phyloP scores from a whole-genome alignment of 1,284 basidiomycete species.

The Boletus semigastroideus region DNA sequence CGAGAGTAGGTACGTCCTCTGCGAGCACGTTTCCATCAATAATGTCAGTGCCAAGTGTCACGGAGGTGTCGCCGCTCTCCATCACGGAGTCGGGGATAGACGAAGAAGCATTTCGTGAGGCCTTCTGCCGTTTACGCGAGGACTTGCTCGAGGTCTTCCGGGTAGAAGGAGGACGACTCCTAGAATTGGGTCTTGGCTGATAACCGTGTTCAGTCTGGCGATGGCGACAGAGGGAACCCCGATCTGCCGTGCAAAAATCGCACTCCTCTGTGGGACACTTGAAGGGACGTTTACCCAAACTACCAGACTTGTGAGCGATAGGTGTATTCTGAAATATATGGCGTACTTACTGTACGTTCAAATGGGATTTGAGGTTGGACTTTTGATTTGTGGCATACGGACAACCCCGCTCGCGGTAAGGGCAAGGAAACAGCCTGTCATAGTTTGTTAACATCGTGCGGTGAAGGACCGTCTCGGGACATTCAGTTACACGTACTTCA shows the following conservation, averaged over 20 bases:
- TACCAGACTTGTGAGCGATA: conserved; percentile 6
- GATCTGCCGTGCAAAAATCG: conserved; percentile 23
- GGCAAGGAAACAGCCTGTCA: conserved; percentile 29
- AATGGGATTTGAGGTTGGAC: conserved; percentile 33
- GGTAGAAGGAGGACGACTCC: not conserved
- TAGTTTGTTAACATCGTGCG: conserved; percentile 4
- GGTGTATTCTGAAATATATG: not conserved
- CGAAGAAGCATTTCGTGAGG: not conserved
- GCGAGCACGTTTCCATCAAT: too few species aligned
- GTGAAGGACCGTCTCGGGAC: not conserved
- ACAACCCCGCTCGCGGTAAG: conserved; percentile 19
- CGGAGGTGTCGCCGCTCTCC: not conserved
- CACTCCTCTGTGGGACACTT: conserved; percentile 27
- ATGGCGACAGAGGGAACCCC: conserved; percentile 21
- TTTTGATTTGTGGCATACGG: conserved; percentile 25
- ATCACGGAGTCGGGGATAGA: not conserved
- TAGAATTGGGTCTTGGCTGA: not conserved
- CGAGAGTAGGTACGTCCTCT: not conserved
- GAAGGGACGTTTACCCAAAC: conserved; percentile 11
- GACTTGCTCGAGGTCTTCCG: not conserved
- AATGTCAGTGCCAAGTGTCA: not conserved
- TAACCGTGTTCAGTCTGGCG: not conserved
- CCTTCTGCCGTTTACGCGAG: not conserved
- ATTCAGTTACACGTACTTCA: conserved; percentile 17
- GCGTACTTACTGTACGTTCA: conserved; percentile 25